Conservation (phyloP, 805 yeast species). For the Cyberlindnera suaveolens region DNA sequence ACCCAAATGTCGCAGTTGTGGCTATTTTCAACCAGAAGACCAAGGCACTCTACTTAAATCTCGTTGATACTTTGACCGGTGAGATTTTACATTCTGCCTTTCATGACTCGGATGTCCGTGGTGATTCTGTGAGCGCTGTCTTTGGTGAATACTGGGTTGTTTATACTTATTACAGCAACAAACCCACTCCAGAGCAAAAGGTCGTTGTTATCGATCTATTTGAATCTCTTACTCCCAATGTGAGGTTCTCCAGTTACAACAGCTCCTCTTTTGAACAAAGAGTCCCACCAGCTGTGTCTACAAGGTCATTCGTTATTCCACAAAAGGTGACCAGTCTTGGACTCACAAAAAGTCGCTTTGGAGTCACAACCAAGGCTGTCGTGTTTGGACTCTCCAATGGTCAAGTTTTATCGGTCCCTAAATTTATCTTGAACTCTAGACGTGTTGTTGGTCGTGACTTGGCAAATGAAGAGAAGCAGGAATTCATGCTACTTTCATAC, state of each 20-base stretch:
- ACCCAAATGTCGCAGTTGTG: conserved; percentile 59
- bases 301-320: conserved; percentile 60
- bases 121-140: conserved; percentile 41
- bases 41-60: conserved; percentile 35
- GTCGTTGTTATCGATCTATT: conserved; percentile 73
- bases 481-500: conserved; percentile 57
- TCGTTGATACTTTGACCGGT: conserved; percentile 71
- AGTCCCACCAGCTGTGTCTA: conserved; percentile 40
- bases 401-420: conserved; percentile 65
- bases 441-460: conserved; percentile 53
- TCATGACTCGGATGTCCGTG: conserved; percentile 37
- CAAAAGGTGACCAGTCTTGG: conserved; percentile 46
- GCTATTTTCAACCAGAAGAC: conserved; percentile 33
- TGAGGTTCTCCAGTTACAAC: conserved; percentile 27
- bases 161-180: conserved; percentile 51
- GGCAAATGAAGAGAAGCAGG: conserved; percentile 46
- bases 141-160: conserved; percentile 84
- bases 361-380: conserved; percentile 63
- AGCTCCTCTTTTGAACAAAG: conserved; percentile 26
- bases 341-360: conserved; percentile 53
- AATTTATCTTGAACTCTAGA: conserved; percentile 59
- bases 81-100: conserved; percentile 40
- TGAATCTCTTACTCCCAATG: conserved; percentile 55
- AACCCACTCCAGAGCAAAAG: conserved; percentile 47
- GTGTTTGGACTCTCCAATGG: conserved; percentile 54